phyloP scores from a whole-genome alignment of 805 yeast genomes.

The Schizosaccharomyces cryophilus region DNA sequence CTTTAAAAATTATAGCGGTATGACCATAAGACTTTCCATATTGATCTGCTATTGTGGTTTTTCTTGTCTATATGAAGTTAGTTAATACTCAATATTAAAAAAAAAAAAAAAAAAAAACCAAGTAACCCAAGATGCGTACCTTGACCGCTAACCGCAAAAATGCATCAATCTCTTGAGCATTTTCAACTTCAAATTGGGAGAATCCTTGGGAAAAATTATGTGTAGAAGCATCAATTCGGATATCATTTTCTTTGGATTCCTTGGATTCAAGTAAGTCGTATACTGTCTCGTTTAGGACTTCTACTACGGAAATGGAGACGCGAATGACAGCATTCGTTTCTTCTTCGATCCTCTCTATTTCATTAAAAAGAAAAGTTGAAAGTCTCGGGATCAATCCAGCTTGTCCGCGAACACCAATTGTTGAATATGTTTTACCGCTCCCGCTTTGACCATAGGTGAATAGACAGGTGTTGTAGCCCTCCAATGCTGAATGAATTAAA shows the following conservation, averaged over 20 bases:
- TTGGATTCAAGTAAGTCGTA: background rate
- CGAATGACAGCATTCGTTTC: background rate
- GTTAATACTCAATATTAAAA: no score
- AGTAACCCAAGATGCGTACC: no score
- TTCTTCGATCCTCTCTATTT: background rate
- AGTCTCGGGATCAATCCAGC: background rate
- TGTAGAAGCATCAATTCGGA: background rate
- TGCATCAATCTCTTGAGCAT: background rate
- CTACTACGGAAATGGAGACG: background rate
- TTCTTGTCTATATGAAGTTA: no score
- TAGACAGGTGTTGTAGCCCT: background rate
- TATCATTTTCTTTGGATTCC: background rate
- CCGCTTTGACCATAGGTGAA: background rate
- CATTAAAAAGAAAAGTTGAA: background rate
- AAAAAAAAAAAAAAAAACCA: no score
- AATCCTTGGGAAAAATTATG: background rate
- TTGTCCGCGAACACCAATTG: background rate
- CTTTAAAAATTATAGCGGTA: no score
- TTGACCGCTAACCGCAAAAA: background rate
- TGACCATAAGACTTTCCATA: no score
- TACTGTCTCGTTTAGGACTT: background rate
- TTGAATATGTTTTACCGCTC: background rate
- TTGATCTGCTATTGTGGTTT: no score
- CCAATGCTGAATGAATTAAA: background rate
- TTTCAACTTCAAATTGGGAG: background rate